These are phyloP conservation scores for Sequoiadendron giganteum DNA, from an alignment of 75 land plant genomes.

Conservation along the genomic window DNA sequence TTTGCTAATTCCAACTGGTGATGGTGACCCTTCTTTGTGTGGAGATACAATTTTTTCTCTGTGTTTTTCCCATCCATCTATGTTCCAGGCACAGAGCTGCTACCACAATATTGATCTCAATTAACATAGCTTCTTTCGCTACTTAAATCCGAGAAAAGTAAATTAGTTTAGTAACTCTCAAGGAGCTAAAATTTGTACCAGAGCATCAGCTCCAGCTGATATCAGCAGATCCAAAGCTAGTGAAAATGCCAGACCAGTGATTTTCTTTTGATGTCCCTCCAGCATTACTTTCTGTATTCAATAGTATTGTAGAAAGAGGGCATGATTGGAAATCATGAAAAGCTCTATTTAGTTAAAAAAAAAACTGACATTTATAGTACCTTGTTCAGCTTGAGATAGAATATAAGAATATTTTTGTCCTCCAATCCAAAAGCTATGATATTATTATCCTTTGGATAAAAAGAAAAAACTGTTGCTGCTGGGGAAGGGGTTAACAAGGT, in stretches of 20 bases:
- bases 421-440: constrained; percentile 24
- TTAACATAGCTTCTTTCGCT: background rate
- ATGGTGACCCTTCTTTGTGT: constrained; percentile 44
- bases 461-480: constrained; percentile 24
- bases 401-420: constrained; percentile 19
- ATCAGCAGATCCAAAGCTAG: constrained; percentile 52
- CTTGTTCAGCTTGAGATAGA: constrained; percentile 7
- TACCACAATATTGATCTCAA: background rate
- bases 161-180: background rate
- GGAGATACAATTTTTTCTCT: constrained; percentile 39
- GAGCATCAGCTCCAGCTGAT: constrained; percentile 76
- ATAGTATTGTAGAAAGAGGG: background rate
- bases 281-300: constrained; percentile 24
- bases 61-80: constrained; percentile 71
- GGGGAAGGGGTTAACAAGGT: constrained; percentile 11
- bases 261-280: constrained; percentile 64
- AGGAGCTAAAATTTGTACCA: constrained; percentile 27
- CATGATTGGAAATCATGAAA: background rate
- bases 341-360: too few species aligned
- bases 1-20: constrained; percentile 36
- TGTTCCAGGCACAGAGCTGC: constrained; percentile 74
- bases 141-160: background rate
- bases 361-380: background rate
- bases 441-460: constrained; percentile 24
- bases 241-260: constrained; percentile 70